phyloP scores from a whole-genome alignment of 2,329 filamentous ascomycete genomes.

The Ophiostoma populinum region DNA sequence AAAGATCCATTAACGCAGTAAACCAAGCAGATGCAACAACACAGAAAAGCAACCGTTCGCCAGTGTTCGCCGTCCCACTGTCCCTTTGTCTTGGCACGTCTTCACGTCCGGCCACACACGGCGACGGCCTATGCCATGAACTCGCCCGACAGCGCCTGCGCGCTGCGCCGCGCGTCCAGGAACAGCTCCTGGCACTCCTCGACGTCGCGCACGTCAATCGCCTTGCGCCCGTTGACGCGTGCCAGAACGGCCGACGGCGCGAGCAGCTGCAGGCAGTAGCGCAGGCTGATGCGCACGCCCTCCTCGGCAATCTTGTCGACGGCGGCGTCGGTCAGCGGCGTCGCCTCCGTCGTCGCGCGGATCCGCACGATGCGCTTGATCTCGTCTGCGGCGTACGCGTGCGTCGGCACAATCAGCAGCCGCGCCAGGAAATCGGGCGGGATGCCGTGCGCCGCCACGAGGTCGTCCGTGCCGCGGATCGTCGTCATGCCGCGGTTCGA shows the following conservation, averaged over 20 bases:
- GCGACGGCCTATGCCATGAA: background rate
- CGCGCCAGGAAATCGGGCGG: constrained; percentile 86
- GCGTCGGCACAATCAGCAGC: constrained; percentile 89
- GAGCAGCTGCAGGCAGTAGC: constrained; percentile 85
- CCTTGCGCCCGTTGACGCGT: constrained; percentile 59
- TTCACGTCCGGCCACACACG: no score
- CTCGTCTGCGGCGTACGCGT: constrained; percentile 72
- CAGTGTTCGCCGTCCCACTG: no score
- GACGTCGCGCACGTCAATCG: constrained; percentile 64
- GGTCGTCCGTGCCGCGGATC: constrained; percentile 70
- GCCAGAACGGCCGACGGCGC: constrained; percentile 59
- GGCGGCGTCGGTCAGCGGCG: constrained; percentile 64
- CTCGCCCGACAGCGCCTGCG: constrained; percentile 45
- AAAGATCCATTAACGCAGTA: no score
- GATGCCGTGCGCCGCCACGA: constrained; percentile 80
- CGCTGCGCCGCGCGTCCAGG: constrained; percentile 66
- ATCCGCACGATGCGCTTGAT: constrained; percentile 85
- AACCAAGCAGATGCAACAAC: no score
- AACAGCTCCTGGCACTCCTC: constrained; percentile 71
- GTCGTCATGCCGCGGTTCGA: constrained; percentile 91
- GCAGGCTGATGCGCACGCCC: constrained; percentile 73
- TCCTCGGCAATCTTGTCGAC: constrained; percentile 75
- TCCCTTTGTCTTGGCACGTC: no score
- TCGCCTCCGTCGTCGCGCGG: constrained; percentile 64
- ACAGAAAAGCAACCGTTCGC: no score